A percentile compares a stretch with the other conserved stretches of the same genome.
These are phyloP conservation scores for Penicillium cosmopolitanum DNA, from an alignment of 495 filamentous ascomycete species.

Conservation along the genomic window DNA sequence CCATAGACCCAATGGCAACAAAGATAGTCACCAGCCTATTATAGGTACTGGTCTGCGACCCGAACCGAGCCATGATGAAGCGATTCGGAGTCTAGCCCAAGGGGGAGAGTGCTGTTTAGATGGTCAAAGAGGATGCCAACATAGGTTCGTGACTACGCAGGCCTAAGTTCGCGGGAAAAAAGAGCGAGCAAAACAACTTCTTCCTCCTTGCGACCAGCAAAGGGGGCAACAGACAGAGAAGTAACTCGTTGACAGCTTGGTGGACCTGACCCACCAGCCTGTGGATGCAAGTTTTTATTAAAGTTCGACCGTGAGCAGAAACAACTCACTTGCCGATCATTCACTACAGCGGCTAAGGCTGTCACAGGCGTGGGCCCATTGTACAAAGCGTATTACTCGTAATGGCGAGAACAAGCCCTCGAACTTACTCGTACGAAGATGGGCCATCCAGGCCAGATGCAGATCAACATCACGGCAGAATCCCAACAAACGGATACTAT, in stretches of 20 bases:
- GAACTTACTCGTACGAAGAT: background rate
- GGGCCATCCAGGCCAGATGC: background rate
- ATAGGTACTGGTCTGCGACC: constrained; percentile 40
- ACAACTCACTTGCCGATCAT: constrained; percentile 14
- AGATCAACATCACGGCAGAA: background rate
- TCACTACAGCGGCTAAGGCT: constrained; percentile 4
- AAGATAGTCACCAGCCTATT: constrained; percentile 40
- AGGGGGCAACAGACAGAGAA: constrained; percentile 4
- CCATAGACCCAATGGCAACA: constrained; percentile 44
- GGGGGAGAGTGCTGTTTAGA: background rate
- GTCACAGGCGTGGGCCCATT: background rate
- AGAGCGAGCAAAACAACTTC: background rate
- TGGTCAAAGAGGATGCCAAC: background rate
- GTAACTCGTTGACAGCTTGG: constrained; percentile 6
- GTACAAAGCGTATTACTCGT: background rate
- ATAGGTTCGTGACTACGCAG: background rate
- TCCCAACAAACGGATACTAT: background rate
- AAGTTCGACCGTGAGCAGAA: constrained; percentile 7
- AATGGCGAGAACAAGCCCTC: background rate
- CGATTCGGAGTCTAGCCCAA: background rate
- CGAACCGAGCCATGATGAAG: constrained; percentile 26
- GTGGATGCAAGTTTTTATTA: background rate
- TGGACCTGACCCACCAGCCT: background rate
- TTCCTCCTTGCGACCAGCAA: constrained; percentile 2
- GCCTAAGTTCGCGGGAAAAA: background rate